Base-by-base conservation (phyloP, 345 rosid species). In the Diplotaxis tenuifolia region DNA sequence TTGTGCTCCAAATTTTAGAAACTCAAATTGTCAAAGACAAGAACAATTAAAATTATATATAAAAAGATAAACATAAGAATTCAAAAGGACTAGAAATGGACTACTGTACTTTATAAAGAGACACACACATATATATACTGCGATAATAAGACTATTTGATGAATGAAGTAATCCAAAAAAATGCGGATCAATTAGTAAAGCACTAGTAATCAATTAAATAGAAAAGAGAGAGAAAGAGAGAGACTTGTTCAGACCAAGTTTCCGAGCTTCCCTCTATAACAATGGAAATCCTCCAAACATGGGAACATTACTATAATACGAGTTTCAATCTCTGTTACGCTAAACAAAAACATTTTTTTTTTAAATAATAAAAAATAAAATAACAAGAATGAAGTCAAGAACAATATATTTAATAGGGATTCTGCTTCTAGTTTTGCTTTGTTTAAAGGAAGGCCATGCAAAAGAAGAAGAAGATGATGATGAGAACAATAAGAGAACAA, bases 261-360 rank as follows among this genome's bases (percentile, higher is more conserved):
- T 74, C 77, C 77, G 65, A 65, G 50, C 65, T 42, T 73, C 71
- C 53, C 71, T 73, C 77, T 56, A 28, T 57, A 9, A 65, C 77
- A 49, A 47, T 10, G 58, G 36, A 73, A 45, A 28, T 57, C 71
- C 77, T 7, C 1, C 16, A 73, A 65, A 57, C 60, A 65, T 2
- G 49, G 58, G 71, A 45, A 29, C 36, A 16, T 2, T 54, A 1
- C 1, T 36, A 14, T 28, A 20, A 19, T 65, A 56, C 50, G 67
- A 73, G 66, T 65, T 31, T 29, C 47, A 54, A 28, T 21, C 69
- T 64, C 40, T 22, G 1, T 50, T 22, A 34, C 28, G 16, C 57
- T 4, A 52, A 52, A 52, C 57, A 52, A 34, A 68, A 28, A n/a
- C 3, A 54, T n/a, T n/a, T n/a, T n/a, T n/a, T n/a, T n/a, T n/a